Evolutionary conservation across 2,329 filamentous ascomycete species (phyloP).

Genomic region (Calonectria multiphialidica): DNA sequence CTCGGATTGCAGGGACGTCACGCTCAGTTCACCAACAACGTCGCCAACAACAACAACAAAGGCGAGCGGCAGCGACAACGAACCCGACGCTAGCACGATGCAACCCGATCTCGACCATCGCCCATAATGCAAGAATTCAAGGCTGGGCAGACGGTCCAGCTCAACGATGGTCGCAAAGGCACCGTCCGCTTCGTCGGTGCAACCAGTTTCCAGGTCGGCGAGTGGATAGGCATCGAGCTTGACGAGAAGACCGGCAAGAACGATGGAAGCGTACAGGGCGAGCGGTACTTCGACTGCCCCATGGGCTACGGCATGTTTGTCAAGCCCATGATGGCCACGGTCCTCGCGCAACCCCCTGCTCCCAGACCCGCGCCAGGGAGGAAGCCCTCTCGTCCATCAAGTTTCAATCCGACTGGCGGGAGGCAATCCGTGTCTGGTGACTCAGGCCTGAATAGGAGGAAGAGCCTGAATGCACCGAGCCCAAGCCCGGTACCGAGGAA

Average conservation of each 20-base stretch:
- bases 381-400: slow-evolving; percentile 61
- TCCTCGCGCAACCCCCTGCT: slow-evolving; percentile 63
- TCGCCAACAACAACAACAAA: slow-evolving; percentile 5
- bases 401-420: slow-evolving; percentile 56
- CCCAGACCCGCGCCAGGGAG: slow-evolving; percentile 53
- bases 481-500: slow-evolving; percentile 76
- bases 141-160: slow-evolving; percentile 81
- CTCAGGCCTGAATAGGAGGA: slow-evolving; percentile 68
- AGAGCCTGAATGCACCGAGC: slow-evolving; percentile 79
- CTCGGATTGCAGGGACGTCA: slow-evolving; percentile 6
- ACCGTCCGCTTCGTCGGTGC: slow-evolving; percentile 85
- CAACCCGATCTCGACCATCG: slow-evolving; percentile 38
- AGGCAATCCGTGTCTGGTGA: slow-evolving; percentile 61
- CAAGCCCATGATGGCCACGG: slow-evolving; percentile 75
- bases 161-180: slow-evolving; percentile 82
- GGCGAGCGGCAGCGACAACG: slow-evolving; percentile 1
- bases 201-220: slow-evolving; percentile 83
- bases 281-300: slow-evolving; percentile 88
- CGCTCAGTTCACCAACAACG: slow-evolving; percentile 18
- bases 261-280: slow-evolving; percentile 89
- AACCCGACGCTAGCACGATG: slow-evolving; percentile 47
- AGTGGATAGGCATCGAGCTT: slow-evolving; percentile 93
- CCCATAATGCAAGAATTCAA: slow-evolving; percentile 65
- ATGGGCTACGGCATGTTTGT: slow-evolving; percentile 88
- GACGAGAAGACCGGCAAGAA: slow-evolving; percentile 89